Evolutionary conservation across 768 basidiomycete genomes (phyloP).

Genomic region (Rhodocollybia butyracea): DNA sequence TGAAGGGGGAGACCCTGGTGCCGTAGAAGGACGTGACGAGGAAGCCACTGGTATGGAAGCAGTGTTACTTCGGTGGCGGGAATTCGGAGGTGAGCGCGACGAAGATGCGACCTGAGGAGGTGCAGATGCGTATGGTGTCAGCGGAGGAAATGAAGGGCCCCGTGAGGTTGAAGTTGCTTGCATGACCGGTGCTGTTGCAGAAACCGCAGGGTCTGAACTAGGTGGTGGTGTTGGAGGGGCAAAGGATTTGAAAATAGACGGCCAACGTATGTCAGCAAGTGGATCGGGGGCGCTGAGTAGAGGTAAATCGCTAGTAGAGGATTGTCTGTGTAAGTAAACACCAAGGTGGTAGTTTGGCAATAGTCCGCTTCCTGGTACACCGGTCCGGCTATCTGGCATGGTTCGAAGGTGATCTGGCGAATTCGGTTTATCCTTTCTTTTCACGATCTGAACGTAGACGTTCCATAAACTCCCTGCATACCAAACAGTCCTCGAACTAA

Average conservation of each 20-base stretch:
- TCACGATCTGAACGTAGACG: constrained; percentile 84
- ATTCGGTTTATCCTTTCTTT: constrained; percentile 59
- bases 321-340: constrained; percentile 86
- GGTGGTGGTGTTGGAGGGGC: neutral
- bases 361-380: neutral
- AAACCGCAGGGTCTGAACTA: neutral
- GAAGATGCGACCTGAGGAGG: neutral
- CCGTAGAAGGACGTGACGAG: constrained; percentile 15
- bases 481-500: constrained; percentile 86
- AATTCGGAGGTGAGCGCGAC: neutral
- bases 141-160: constrained; percentile 13
- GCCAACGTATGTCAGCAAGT: constrained; percentile 20
- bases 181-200: constrained; percentile 27
- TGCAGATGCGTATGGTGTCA: constrained; percentile 17
- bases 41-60: constrained; percentile 12
- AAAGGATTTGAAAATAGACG: constrained; percentile 15
- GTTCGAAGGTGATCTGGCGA: neutral
- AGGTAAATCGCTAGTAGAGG: constrained; percentile 77
- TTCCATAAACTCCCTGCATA: constrained; percentile 88
- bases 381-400: neutral
- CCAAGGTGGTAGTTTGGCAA: constrained; percentile 63
- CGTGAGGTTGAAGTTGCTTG: constrained; percentile 28
- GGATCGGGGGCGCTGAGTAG: constrained; percentile 52
- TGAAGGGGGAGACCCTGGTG: constrained; percentile 19
- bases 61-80: constrained; percentile 1